Evolutionary conservation across 352 stramenopile species (phyloP), one percentile per base, ranked within the genome.

Genomic region (Phytophthora constricta): DNA sequence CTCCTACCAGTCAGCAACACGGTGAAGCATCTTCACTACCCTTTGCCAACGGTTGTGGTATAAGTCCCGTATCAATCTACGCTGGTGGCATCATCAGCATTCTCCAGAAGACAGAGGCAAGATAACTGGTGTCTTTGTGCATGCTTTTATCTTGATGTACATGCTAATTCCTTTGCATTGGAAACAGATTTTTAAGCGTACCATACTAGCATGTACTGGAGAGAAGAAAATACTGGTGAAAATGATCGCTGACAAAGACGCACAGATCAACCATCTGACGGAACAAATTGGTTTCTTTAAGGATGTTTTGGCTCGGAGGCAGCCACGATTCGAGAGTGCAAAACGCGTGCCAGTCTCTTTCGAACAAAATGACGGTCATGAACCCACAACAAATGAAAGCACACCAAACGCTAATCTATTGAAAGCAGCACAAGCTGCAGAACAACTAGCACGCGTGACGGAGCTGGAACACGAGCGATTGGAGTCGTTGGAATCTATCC

Each of bases 271-370:
- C 3, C 56, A 74, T 25, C 43, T 91, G 8, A 64, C 66, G 0
- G 78, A 90, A 50, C 77, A 92, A 52, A 65, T 91, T 16, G 54
- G 65, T 4, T 73, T 89, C 26, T 92, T 89, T 63, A 92, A 89
- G 59, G 82, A 91, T 39, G 72, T 73, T 7, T 62, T 92, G 4
- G 69, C 66, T 3, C 82, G 75, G 41, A 76, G 82, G 10, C 46
- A 57, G 27, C 47, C 59, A 8, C 65, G 34, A 2, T 49, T 52
- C 8, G 59, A 73, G 25, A 56, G 34, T 59, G 17, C 17, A 11
- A 61, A 47, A 16, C 45, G 22, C 41, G 53, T 37, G 19, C 26
- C 25, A 20, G 26, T 49, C 13, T 25, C 22, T 13, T 28, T 45
- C 23, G 25, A 65, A 14, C 51, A 65, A 45, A 31, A 20, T 3